Percentiles rank a stretch among this genome's conserved stretches.
Conservation (phyloP, 1,284 basidiomycete species). For the Leucoagaricus sp. region DNA sequence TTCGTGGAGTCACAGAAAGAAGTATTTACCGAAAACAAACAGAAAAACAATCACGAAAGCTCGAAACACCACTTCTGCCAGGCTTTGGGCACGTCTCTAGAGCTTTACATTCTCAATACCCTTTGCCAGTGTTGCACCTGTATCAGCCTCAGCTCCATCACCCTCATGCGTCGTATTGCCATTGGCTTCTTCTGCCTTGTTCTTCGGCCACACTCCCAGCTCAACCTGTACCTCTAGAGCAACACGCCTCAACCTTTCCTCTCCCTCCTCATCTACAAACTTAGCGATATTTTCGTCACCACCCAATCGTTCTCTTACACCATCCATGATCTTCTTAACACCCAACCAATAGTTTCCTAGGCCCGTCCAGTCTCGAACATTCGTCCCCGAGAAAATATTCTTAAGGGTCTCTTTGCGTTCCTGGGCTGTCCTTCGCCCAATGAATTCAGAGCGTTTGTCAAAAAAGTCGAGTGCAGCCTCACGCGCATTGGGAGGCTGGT, state of each 20-base stretch:
- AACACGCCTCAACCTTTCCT: constrained; percentile 19
- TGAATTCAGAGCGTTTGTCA: constrained; percentile 51
- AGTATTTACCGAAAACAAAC: too few species aligned
- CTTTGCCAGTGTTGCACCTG: background rate
- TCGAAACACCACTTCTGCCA: too few species aligned
- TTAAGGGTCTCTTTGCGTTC: constrained; percentile 39
- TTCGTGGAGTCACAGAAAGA: too few species aligned
- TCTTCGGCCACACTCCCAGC: constrained; percentile 18
- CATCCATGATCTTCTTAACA: constrained; percentile 30
- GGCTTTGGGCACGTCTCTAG: too few species aligned
- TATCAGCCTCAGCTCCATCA: background rate
- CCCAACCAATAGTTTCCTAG: constrained; percentile 41
- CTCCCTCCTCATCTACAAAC: constrained; percentile 23
- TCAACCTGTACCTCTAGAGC: constrained; percentile 26
- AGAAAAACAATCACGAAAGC: too few species aligned
- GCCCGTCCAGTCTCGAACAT: constrained; percentile 55
- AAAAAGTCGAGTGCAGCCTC: constrained; percentile 56
- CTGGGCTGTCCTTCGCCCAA: constrained; percentile 36
- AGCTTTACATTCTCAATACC: background rate
- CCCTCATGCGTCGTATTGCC: background rate
- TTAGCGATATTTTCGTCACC: constrained; percentile 25
- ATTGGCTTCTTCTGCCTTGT: background rate
- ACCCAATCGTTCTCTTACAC: constrained; percentile 25
- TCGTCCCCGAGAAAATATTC: constrained; percentile 49
- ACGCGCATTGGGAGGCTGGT: constrained; percentile 21